Evolutionary conservation across 768 basidiomycete genomes (phyloP).

Genomic region (Leccinum sublutescens): DNA sequence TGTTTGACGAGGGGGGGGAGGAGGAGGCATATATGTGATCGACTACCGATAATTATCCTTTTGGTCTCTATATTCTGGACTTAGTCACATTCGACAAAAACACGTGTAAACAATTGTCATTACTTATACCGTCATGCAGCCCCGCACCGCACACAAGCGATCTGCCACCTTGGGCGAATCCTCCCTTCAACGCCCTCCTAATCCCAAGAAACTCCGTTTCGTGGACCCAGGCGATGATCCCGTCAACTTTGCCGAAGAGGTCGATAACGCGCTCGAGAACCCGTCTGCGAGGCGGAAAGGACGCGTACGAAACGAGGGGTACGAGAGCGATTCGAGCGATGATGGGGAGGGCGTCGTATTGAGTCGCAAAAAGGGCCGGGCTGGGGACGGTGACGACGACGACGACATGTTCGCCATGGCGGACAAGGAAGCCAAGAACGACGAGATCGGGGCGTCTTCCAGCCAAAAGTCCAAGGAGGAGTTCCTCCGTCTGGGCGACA

Average conservation of each 20-base stretch:
- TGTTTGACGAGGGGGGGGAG: neutral
- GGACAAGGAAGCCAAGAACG: constrained; percentile 54
- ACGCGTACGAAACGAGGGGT: constrained; percentile 80
- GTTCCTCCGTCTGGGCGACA: constrained; percentile 87
- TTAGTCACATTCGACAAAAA: constrained; percentile 20
- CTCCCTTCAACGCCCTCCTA: constrained; percentile 27
- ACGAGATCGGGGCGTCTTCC: constrained; percentile 41
- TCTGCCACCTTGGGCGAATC: constrained; percentile 39
- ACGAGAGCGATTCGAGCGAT: constrained; percentile 92
- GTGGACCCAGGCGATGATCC: constrained; percentile 76
- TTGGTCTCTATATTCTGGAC: neutral
- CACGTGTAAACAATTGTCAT: constrained; percentile 18
- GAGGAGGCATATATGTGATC: neutral
- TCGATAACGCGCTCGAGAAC: constrained; percentile 70
- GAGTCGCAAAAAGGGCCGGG: constrained; percentile 62
- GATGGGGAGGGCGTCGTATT: constrained; percentile 92
- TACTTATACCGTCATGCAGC: constrained; percentile 28
- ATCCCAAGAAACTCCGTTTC: constrained; percentile 72
- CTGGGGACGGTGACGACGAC: constrained; percentile 56
- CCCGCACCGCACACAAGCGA: constrained; percentile 43
- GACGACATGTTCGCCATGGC: constrained; percentile 79
- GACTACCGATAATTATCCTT: neutral
- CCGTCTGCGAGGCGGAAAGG: constrained; percentile 63
- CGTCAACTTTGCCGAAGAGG: constrained; percentile 71
- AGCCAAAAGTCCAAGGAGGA: constrained; percentile 65